Percentiles rank a stretch among this genome's conserved stretches.
phyloP scores from a whole-genome alignment of 2,329 filamentous ascomycete genomes.

The Aspergillus versicolor region DNA sequence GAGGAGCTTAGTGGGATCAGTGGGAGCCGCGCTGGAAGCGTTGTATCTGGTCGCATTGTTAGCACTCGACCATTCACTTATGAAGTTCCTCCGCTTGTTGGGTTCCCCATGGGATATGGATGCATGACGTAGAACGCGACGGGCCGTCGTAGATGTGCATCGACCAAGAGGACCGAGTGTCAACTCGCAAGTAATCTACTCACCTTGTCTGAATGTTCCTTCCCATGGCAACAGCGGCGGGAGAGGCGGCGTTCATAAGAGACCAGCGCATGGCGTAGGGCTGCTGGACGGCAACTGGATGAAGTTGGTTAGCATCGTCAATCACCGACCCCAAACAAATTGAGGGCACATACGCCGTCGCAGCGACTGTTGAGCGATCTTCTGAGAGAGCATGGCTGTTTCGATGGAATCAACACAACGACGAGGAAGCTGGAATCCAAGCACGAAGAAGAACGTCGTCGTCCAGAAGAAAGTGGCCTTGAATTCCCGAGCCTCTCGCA shows the following conservation, averaged over 20 bases:
- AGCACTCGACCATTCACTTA: conserved; percentile 1
- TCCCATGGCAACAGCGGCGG: conserved; percentile 45
- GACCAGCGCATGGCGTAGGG: conserved; percentile 43
- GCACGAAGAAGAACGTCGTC: conserved; percentile 16
- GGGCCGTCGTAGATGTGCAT: not conserved
- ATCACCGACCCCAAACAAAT: conserved; percentile 8
- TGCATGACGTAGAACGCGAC: conserved; percentile 29
- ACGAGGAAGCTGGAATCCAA: conserved; percentile 9
- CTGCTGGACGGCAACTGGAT: conserved; percentile 46
- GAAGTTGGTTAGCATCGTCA: conserved; percentile 22
- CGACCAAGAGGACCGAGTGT: not conserved
- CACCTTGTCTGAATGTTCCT: conserved; percentile 47
- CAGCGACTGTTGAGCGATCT: conserved; percentile 48
- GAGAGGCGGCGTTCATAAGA: conserved; percentile 44
- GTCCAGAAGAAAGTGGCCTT: conserved; percentile 21
- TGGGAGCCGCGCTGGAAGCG: conserved; percentile 29
- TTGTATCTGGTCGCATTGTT: conserved; percentile 26
- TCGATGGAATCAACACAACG: conserved; percentile 7
- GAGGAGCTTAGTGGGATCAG: conserved; percentile 59
- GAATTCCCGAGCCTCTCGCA: conserved; percentile 26
- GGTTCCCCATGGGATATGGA: not conserved
- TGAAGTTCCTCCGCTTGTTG: not conserved
- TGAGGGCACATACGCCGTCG: conserved; percentile 45
- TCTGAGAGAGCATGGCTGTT: conserved; percentile 48
- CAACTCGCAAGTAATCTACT: conserved; percentile 16